phyloP scores from a whole-genome alignment of 345 rosid species.

The Litchi chinensis region DNA sequence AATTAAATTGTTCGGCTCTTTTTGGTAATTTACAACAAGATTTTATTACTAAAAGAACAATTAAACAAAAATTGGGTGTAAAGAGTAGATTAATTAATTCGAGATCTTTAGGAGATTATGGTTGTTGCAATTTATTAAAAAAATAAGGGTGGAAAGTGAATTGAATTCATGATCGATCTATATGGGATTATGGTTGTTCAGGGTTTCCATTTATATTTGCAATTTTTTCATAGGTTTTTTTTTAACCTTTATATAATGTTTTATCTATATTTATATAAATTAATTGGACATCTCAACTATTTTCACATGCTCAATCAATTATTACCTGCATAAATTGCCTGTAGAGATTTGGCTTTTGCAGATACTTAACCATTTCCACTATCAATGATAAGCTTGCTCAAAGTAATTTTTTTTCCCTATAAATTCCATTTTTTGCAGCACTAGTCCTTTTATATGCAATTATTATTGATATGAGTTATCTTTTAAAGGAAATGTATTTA shows the following conservation, averaged over 20 bases:
- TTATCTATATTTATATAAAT: not conserved
- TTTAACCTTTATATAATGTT: not conserved
- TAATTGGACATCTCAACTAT: slow-evolving; percentile 1
- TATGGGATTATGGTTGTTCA: slow-evolving; percentile 1
- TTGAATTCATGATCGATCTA: not conserved
- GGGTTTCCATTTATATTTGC: not conserved
- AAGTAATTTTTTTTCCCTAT: no score
- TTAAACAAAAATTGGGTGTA: no score
- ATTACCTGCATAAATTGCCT: not conserved
- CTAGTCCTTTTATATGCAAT: not conserved
- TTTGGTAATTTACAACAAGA: no score
- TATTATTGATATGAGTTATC: not conserved
- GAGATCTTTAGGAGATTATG: not conserved
- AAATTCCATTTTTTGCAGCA: not conserved
- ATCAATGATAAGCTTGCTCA: not conserved
- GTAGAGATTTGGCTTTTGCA: no score
- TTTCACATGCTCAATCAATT: slow-evolving; percentile 1
- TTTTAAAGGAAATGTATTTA: not conserved
- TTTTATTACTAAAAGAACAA: no score
- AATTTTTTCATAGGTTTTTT: not conserved
- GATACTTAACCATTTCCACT: not conserved
- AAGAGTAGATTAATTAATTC: not conserved
- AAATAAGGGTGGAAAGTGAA: not conserved
- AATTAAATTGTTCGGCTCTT: no score
- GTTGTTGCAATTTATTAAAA: not conserved